Base-by-base conservation (phyloP, 305 asterid species). In the Euphrasia arctica region DNA sequence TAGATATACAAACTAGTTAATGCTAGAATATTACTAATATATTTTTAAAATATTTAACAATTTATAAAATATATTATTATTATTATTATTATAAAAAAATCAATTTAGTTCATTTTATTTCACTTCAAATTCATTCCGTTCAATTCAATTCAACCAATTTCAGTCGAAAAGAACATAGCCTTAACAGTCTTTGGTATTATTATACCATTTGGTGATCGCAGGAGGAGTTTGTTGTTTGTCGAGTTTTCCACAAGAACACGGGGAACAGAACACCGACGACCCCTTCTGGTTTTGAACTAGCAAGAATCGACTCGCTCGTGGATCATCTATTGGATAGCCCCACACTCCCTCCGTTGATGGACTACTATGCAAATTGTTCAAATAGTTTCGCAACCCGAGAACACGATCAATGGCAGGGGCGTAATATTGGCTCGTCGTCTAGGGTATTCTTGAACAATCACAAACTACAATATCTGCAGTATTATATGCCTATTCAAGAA, bases 201-300 rank as follows among this genome's bases (percentile, higher is more conserved):
- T 25, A 25, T 25, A 25, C 27, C 27, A 15, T 52, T 11, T 52
- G 57, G 18, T 12, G 54, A 48, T 54, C 13, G n/a, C 88, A 86
- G 95, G 95, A 83, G 49, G 84, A 83, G 68, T 89, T 95, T 91
- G 97, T 89, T 73, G 90, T 89, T 13, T 72, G 95, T 54, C 75
- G 72, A 73, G 81, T 89, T 28, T 77, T 75, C 63, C 85, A 84
- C 82, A 89, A 89, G 84, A 81, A 70, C 62, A 41, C 50, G 10
- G 77, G 61, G 61, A 41, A 57, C 2, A 64, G 63, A 63, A 74
- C 73, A 62, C 45, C 62, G 27, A 0, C 27, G 27, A 25, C 27
- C 9, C 78, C 39, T 3, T 8, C 72, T 56, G 56, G 51, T 4
- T 56, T 64, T 42, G 76, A 75, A 32, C 52, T 70, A n/a, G 54